Conservation (phyloP, 2,329 filamentous ascomycete genomes). For the Stylonectria norvegica region DNA sequence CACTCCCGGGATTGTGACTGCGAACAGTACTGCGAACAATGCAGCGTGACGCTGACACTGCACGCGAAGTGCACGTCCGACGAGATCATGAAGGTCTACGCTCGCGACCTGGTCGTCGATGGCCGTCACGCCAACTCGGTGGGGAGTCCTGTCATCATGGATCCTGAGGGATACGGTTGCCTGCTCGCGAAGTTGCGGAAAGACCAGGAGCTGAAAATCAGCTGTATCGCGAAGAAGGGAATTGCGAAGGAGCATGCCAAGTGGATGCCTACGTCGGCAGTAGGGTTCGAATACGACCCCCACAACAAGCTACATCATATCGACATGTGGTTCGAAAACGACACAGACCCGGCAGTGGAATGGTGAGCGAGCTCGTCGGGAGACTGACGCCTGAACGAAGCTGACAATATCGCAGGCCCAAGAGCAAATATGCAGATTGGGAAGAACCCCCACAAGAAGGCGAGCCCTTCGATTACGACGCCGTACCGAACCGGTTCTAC, state of each 20-base stretch:
- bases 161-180: conserved; percentile 75
- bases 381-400: not conserved
- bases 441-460: conserved; percentile 78
- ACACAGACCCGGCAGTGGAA: conserved; percentile 70
- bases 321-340: conserved; percentile 86
- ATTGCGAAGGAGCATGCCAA: conserved; percentile 99
- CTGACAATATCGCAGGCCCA: conserved; percentile 58
- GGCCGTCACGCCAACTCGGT: conserved; percentile 70
- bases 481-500: conserved; percentile 81
- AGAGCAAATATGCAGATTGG: conserved; percentile 73
- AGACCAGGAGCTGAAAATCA: conserved; percentile 85
- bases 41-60: conserved; percentile 79
- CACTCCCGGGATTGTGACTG: conserved; percentile 96
- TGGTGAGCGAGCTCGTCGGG: conserved; percentile 66
- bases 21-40: conserved; percentile 90
- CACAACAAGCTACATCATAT: conserved; percentile 92
- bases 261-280: conserved; percentile 88
- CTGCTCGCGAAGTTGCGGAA: conserved; percentile 88
- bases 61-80: conserved; percentile 83
- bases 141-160: conserved; percentile 78
- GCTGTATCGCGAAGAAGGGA: conserved; percentile 94
- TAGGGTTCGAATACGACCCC: conserved; percentile 97
- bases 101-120: conserved; percentile 76
- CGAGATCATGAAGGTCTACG: conserved; percentile 91
- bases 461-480: conserved; percentile 87